These are phyloP conservation scores for Parietaria judaica DNA, from an alignment of 306 rosid genomes.

Conservation along the genomic window DNA sequence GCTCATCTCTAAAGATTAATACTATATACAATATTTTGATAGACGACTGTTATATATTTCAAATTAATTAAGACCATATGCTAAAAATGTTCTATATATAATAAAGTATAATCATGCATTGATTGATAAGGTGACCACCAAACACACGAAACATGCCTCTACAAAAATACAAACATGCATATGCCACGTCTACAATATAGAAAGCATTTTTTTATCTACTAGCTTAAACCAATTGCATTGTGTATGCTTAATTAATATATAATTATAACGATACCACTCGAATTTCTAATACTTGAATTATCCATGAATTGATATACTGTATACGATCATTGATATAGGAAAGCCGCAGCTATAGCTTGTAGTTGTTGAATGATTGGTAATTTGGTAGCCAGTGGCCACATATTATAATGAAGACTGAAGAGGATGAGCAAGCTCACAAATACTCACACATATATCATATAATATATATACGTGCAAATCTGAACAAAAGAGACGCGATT, in stretches of 20 bases:
- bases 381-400: no score
- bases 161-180: constrained; percentile 1
- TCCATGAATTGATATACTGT: not conserved
- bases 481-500: constrained; percentile 18
- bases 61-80: no score
- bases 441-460: not conserved
- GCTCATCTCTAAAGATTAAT: no score
- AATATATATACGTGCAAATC: constrained; percentile 17
- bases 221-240: not conserved
- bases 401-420: not conserved
- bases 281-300: not conserved
- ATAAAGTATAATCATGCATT: not conserved
- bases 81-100: no score
- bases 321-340: not conserved
- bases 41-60: no score
- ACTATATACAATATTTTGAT: no score
- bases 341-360: constrained; percentile 1
- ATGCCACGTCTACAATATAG: not conserved
- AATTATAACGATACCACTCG: not conserved
- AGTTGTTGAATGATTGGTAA: not conserved
- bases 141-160: not conserved
- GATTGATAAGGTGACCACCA: not conserved
- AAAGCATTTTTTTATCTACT: not conserved
- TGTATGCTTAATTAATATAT: not conserved
- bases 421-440: not conserved